phyloP scores from a whole-genome alignment of 257 asterid species.

The Plectranthus barbatus region DNA sequence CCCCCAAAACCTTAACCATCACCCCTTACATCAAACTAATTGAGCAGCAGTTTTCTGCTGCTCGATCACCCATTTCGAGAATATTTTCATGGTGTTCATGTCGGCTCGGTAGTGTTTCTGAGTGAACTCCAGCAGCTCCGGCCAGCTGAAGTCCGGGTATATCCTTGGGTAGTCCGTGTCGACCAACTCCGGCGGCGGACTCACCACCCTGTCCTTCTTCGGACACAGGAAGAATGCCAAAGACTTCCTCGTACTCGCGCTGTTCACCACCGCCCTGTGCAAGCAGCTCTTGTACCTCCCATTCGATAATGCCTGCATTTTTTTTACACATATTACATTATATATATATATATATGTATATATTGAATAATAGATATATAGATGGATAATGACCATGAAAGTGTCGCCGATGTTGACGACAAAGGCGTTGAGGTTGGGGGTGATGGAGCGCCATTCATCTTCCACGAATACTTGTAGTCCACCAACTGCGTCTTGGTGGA shows the following conservation, averaged over 20 bases:
- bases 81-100: slow-evolving; percentile 66
- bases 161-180: slow-evolving; percentile 58
- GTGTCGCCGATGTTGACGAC: slow-evolving; percentile 97
- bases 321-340: too few relatives aligned
- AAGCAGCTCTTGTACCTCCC: slow-evolving; percentile 87
- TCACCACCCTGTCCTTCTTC: slow-evolving; percentile 66
- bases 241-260: slow-evolving; percentile 60
- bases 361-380: too few relatives aligned
- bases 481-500: slow-evolving; percentile 82
- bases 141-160: slow-evolving; percentile 84
- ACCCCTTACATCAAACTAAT: too few relatives aligned
- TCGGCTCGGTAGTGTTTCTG: slow-evolving; percentile 93
- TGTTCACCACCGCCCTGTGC: slow-evolving; percentile 96
- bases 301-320: slow-evolving; percentile 69
- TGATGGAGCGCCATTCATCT: slow-evolving; percentile 59
- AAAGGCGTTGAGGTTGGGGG: slow-evolving; percentile 51
- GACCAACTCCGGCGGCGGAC: slow-evolving; percentile 77
- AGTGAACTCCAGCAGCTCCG: slow-evolving; percentile 59
- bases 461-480: slow-evolving; percentile 85
- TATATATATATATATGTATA: too few relatives aligned
- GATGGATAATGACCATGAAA: slow-evolving; percentile 47
- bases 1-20: not conserved
- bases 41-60: slow-evolving; percentile 15
- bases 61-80: slow-evolving; percentile 57
- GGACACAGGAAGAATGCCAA: slow-evolving; percentile 93